Evolutionary conservation across 225 moss, liverwort and hornwort genomes (phyloP).

Genomic region (Pseudisothecium myosuroides): DNA sequence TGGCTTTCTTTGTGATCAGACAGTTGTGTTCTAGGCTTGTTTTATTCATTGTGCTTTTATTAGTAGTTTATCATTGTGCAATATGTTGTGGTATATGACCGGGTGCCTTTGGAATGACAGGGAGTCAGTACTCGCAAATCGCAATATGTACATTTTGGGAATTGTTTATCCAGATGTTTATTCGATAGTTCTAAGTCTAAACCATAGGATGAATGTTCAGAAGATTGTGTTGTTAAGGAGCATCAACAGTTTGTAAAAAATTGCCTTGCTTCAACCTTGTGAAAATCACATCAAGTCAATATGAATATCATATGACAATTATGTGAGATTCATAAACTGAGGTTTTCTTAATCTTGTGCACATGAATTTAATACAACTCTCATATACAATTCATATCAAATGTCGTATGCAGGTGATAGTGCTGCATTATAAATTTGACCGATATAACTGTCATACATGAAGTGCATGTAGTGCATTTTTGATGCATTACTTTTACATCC

Average conservation of each 20-base stretch:
- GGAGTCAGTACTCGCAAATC: too few relatives aligned
- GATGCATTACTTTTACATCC: background rate
- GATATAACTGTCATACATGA: background rate
- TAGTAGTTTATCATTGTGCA: background rate
- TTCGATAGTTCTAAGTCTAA: background rate
- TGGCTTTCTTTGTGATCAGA: background rate
- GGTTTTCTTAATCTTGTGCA: background rate
- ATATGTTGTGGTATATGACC: background rate
- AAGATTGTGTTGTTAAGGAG: background rate
- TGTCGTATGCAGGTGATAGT: background rate
- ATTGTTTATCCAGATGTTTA: background rate
- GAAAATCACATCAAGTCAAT: background rate
- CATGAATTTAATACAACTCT: background rate
- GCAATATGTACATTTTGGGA: background rate
- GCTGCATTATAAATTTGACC: background rate
- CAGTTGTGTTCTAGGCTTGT: background rate
- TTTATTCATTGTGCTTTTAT: background rate
- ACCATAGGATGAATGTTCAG: background rate
- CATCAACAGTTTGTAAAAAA: background rate
- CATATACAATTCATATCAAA: background rate
- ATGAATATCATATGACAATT: background rate
- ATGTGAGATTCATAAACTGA: background rate
- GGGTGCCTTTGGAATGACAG: background rate
- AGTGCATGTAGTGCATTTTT: background rate
- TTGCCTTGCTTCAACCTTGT: background rate